These are phyloP conservation scores for Arabidopsis thaliana DNA, from an alignment of 345 rosid species.

Conservation along the genomic window DNA sequence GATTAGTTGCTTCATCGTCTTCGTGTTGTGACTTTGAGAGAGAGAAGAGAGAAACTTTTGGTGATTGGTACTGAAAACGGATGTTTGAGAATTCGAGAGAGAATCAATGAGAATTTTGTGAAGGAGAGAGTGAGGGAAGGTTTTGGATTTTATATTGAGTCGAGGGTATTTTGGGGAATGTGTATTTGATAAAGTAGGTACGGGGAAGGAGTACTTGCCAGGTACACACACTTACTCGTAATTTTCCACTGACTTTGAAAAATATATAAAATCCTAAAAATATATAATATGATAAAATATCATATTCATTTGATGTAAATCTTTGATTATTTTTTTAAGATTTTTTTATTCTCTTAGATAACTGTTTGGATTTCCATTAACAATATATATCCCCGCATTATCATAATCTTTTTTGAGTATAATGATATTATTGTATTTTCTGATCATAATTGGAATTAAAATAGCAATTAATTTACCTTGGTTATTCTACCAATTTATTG, in stretches of 20 bases:
- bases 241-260: slow-evolving; percentile 7
- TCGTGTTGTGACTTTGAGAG: neutral
- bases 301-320: neutral
- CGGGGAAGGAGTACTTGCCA: slow-evolving; percentile 59
- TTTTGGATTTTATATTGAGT: slow-evolving; percentile 32
- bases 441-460: neutral
- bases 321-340: neutral
- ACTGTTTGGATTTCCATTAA: slow-evolving; percentile 15
- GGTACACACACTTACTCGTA: slow-evolving; percentile 51
- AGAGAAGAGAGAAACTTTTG: slow-evolving; percentile 2
- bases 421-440: neutral
- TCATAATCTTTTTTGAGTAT: neutral
- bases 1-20: slow-evolving; percentile 79
- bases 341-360: neutral
- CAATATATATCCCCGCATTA: neutral
- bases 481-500: neutral
- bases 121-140: slow-evolving; percentile 1
- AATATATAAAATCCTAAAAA: neutral
- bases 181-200: slow-evolving; percentile 35
- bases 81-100: slow-evolving; percentile 10
- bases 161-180: slow-evolving; percentile 8
- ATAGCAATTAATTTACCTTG: slow-evolving; percentile 4
- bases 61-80: slow-evolving; percentile 6
- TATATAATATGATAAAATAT: too few relatives aligned
- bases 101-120: slow-evolving; percentile 24